Evolutionary conservation across 352 stramenopile species (phyloP), one percentile per base, ranked within the genome.

Genomic region (Globisporangium radiosum): DNA sequence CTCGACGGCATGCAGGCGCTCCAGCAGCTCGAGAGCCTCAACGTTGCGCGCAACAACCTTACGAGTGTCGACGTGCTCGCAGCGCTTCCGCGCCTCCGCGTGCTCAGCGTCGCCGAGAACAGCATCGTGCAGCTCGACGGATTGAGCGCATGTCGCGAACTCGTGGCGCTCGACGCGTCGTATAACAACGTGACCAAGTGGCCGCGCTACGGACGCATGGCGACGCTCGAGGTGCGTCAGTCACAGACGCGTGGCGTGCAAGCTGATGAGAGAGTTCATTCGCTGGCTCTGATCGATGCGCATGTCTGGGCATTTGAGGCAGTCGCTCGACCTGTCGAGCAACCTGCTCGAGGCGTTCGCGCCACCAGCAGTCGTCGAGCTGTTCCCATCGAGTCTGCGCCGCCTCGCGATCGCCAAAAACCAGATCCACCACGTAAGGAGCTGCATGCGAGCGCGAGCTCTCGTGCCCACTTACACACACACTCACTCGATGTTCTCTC

Each of bases 251-350:
- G 25, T 50, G 13, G 25, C 0, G 3, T 6, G 50, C 3, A 19
- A 13, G 11, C 25, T 63, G 14, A 14, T 53, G 19, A 25, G 19
- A 25, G 19, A 25, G 19, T 5, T 48, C 3, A 15, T 13, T 44
- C 17, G 33, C 11, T 63, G 11, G 13, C 37, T 56, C n/a, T 25
- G 17, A 10, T n/a, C 43, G 14, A 33, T 48, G 19, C 10, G 45
- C 38, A 1, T 14, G 17, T 25, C 19, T 25, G 19, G 19, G 19
- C 19, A 25, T 25, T 25, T 25, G 19, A 25, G 19, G 19, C 62
- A 89, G 79, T 73, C 69, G 9, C 55, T 90, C 7, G 77, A 88
- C 55, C 59, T 90, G 25, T 87, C 77, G 8, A 76, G 76, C 60
- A 90, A 90, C 49, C 59, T 76, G 45, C 68, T 90, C 3, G 62